Percentiles rank a stretch among this genome's conserved stretches.
These are phyloP conservation scores for Fraxinus greggii DNA, from an alignment of 305 asterid species.

Conservation along the genomic window DNA sequence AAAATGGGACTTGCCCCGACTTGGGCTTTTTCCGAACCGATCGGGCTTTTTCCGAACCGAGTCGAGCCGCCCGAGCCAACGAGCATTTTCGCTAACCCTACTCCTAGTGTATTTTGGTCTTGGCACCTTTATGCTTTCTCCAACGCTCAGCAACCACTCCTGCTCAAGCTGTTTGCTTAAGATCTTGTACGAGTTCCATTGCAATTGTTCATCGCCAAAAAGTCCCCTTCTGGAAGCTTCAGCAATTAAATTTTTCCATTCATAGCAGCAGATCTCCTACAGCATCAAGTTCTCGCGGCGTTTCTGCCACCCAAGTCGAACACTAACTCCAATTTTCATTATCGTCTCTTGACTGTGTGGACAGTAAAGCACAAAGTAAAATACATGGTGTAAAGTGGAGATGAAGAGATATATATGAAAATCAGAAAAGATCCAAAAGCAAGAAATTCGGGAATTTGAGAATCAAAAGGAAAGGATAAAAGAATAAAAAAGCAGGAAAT, in stretches of 20 bases:
- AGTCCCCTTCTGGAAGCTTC: constrained; percentile 60
- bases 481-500: no score
- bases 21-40: no score
- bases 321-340: constrained; percentile 72
- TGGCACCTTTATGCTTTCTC: constrained; percentile 43
- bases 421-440: background rate
- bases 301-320: constrained; percentile 84
- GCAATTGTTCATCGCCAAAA: constrained; percentile 67
- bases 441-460: no score
- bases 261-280: constrained; percentile 73
- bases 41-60: no score
- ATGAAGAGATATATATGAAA: background rate
- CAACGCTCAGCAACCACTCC: constrained; percentile 71
- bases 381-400: background rate
- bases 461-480: no score
- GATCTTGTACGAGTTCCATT: constrained; percentile 74
- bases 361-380: constrained; percentile 1
- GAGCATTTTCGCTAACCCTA: no score
- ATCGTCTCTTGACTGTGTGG: constrained; percentile 68
- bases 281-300: constrained; percentile 63
- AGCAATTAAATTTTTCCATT: constrained; percentile 83
- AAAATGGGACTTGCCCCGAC: no score
- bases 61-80: no score
- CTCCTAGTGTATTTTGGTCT: no score
- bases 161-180: constrained; percentile 51